Evolutionary conservation across 495 filamentous ascomycete species (phyloP).

Genomic region (Umbilicaria muhlenbergii): DNA sequence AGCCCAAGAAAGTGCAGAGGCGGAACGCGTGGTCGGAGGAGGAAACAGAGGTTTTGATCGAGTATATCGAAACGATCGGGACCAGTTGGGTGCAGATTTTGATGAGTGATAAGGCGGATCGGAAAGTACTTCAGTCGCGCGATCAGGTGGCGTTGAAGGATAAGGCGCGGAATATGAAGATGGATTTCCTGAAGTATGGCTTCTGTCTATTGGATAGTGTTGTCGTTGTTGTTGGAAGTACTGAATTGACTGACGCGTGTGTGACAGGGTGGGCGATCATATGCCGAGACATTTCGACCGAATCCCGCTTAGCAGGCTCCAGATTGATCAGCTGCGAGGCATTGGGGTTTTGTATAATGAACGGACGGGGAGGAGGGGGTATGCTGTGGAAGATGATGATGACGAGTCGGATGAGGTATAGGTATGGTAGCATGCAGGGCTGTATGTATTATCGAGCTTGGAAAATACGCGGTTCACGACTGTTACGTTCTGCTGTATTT

Average conservation of each 20-base stretch:
- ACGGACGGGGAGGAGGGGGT: slow-evolving; percentile 8
- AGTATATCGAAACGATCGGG: slow-evolving; percentile 30
- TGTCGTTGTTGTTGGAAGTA: neutral
- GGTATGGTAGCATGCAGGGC: no score
- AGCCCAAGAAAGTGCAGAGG: slow-evolving; percentile 18
- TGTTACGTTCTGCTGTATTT: no score
- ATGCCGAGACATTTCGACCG: slow-evolving; percentile 10
- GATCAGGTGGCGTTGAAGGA: slow-evolving; percentile 49
- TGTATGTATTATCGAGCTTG: no score
- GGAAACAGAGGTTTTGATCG: slow-evolving; percentile 32
- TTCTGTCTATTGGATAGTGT: neutral
- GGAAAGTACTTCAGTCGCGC: slow-evolving; percentile 25
- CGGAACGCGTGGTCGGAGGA: slow-evolving; percentile 30
- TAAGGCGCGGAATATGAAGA: slow-evolving; percentile 49
- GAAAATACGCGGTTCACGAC: no score
- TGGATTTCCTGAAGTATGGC: slow-evolving; percentile 40
- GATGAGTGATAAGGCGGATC: slow-evolving; percentile 11
- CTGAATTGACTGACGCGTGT: no score
- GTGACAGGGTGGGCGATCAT: slow-evolving; percentile 3
- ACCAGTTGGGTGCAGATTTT: slow-evolving; percentile 39
- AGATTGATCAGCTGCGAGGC: slow-evolving; percentile 6
- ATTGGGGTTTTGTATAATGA: slow-evolving; percentile 7
- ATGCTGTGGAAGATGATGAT: slow-evolving; percentile 5
- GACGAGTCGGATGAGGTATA: neutral
- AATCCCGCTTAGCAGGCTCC: slow-evolving; percentile 7